Evolutionary conservation across 2,329 filamentous ascomycete genomes (phyloP).

Genomic region (Sarocladiaceae sp.): DNA sequence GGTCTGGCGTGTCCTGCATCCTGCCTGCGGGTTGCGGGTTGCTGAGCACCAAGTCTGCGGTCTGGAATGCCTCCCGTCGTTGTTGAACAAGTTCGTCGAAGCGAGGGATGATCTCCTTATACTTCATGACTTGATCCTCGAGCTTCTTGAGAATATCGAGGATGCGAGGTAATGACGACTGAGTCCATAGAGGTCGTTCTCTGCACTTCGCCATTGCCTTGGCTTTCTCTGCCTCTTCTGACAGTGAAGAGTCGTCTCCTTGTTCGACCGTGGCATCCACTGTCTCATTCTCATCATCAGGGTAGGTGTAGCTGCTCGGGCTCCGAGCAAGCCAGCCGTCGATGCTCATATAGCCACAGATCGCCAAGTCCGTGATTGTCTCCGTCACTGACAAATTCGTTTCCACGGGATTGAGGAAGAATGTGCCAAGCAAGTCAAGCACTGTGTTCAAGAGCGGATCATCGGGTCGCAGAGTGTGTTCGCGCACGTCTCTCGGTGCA

Average conservation of each 20-base stretch:
- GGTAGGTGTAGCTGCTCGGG: slow-evolving; percentile 55
- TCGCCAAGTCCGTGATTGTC: slow-evolving; percentile 73
- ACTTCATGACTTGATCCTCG: slow-evolving; percentile 57
- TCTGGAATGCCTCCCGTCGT: slow-evolving; percentile 60
- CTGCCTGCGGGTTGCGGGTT: slow-evolving; percentile 26
- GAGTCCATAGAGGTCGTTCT: slow-evolving; percentile 49
- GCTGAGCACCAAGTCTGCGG: slow-evolving; percentile 45
- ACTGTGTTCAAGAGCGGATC: slow-evolving; percentile 63
- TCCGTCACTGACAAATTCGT: slow-evolving; percentile 88
- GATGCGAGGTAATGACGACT: slow-evolving; percentile 46
- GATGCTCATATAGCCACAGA: slow-evolving; percentile 78
- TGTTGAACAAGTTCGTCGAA: slow-evolving; percentile 69
- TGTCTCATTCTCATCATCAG: slow-evolving; percentile 24
- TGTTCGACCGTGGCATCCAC: slow-evolving; percentile 10
- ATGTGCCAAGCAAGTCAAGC: slow-evolving; percentile 68
- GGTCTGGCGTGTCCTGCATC: slow-evolving; percentile 33
- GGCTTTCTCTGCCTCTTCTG: slow-evolving; percentile 31
- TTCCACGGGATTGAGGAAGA: slow-evolving; percentile 87
- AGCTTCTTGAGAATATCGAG: slow-evolving; percentile 56
- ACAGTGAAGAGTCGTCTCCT: not conserved
- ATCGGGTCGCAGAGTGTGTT: slow-evolving; percentile 57
- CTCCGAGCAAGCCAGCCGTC: slow-evolving; percentile 87
- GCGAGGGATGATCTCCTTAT: slow-evolving; percentile 61
- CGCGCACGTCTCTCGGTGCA: slow-evolving; percentile 55
- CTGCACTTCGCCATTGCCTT: slow-evolving; percentile 47